Base-by-base conservation (phyloP, 257 asterid species). In the Solanum ossicruentum region DNA sequence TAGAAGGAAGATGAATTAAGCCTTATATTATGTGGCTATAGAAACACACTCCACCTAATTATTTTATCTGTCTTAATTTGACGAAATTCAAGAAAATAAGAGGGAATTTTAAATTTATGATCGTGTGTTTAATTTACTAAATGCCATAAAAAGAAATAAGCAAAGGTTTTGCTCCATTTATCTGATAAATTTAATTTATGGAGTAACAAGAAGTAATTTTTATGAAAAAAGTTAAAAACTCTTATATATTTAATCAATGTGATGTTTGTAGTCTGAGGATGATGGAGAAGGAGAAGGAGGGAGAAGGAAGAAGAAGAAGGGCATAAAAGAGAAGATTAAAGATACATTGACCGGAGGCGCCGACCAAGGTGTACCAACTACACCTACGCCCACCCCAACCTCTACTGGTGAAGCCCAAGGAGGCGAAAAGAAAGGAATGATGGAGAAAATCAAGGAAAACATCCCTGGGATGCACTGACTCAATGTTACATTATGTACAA, bases 291-390 rank as follows among this genome's bases (percentile, higher is more conserved):
- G 28, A n/a, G n/a, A n/a, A n/a, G n/a, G n/a, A n/a, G n/a, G n/a
- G n/a, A n/a, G n/a, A n/a, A n/a, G n/a, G n/a, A n/a, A n/a, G 26
- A 66, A 66, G 41, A 91, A 92, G 89, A 91, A 92, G 88, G 95
- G 93, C n/a, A 13, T 91, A 60, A 89, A 86, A 90, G 92, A 92
- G 43, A 91, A 89, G 92, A 65, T 92, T 0, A 89, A 86, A 85
- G 95, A 91, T 84, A 91, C 89, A 86, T 69, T 92, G 1, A 91
- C 92, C 1, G 92, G 90, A n/a, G 80, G 55, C 1, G 4, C 36
- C 10, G 18, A 43, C 2, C 18, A 43, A 41, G 80, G 36, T 20
- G 10, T 7, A 71, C 26, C n/a, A 71, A 41, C 55, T 41, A 16
- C 12, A 4, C 17, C 26, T 18, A 18, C 54, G 8, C 15, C 54